Percentiles rank a stretch among this genome's conserved stretches.
phyloP scores from a whole-genome alignment of 352 stramenopile genomes.

The Saprolegnia parasitica region DNA sequence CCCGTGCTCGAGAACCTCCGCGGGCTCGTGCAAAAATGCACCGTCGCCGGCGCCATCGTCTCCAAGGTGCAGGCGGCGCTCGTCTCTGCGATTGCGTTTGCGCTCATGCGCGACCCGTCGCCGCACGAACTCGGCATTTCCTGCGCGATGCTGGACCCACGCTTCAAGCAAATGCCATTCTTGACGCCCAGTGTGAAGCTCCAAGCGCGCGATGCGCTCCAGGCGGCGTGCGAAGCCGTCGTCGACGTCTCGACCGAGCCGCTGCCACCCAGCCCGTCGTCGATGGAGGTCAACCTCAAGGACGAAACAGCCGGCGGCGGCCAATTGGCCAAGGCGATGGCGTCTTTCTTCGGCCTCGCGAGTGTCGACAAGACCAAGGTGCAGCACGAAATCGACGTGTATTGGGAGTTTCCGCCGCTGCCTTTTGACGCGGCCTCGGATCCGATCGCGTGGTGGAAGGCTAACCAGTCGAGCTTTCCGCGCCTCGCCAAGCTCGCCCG shows the following conservation, averaged over 20 bases:
- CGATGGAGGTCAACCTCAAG: not conserved
- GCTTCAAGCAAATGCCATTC: slow-evolving; percentile 26
- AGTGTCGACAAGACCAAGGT: slow-evolving; percentile 12
- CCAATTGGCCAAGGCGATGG: slow-evolving; percentile 24
- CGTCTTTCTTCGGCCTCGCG: slow-evolving; percentile 19
- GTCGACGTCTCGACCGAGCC: not conserved
- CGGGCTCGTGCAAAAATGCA: not conserved
- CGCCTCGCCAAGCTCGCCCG: slow-evolving; percentile 19
- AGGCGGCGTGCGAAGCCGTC: slow-evolving; percentile 16
- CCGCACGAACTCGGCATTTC: slow-evolving; percentile 4
- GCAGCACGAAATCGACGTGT: slow-evolving; percentile 25
- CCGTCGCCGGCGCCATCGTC: not conserved
- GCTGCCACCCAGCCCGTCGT: not conserved
- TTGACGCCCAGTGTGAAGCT: slow-evolving; percentile 8
- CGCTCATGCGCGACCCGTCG: not conserved
- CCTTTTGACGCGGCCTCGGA: slow-evolving; percentile 23
- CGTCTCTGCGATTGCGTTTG: not conserved
- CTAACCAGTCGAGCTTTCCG: slow-evolving; percentile 22
- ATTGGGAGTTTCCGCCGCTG: slow-evolving; percentile 21
- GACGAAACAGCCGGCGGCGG: not conserved
- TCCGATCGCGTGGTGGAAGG: slow-evolving; percentile 25
- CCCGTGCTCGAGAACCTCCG: slow-evolving; percentile 24
- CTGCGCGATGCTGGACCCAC: slow-evolving; percentile 20
- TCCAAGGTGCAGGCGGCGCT: slow-evolving; percentile 9
- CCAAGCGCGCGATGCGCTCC: not conserved